Evolutionary conservation across 2,329 filamentous ascomycete genomes (phyloP), one percentile per base, ranked within the genome.

Genomic region (Whalleya microplaca): DNA sequence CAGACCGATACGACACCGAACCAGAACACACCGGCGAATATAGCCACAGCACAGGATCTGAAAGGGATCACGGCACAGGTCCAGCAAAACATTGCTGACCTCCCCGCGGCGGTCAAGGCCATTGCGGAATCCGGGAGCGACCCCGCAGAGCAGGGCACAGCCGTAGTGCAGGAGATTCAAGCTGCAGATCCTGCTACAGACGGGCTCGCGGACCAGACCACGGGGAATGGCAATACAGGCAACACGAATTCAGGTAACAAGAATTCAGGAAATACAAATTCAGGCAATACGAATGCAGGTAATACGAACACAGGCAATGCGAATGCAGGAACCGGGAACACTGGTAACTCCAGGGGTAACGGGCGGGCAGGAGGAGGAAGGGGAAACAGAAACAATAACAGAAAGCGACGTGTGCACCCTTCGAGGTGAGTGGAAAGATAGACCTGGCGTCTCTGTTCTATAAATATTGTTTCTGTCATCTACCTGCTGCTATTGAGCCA

Each of bases 21-120:
- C 54, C 53, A 55, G 14, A 75, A 74, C 64, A 65, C 61, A 6
- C 65, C 72, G 19, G 56, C 61, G 19, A 67, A 60, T 49, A 74
- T 80, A 63, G 53, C 62, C 3, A 77, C 77, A 5, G 67, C 71
- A 12, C 74, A 77, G 61, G 72, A 71, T 1, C 71, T 76, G 8
- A 63, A 71, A 19, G 72, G 60, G 21, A 72, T 79, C 54, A 63
- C 65, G 2, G 66, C 66, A 14, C 76, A 80, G 67, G 70, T 79
- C 45, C 63, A 71, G 53, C 71, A 77, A 56, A 78, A 80, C 64
- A 57, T 75, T 20, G 69, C 72, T 23, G 76, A 80, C 62, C 64
- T 77, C 40, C 67, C 72, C 18, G 74, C 67, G 18, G 75, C 76
- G 23, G 66, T 75, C 19, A 66, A 69, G 0, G 77, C 71, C 9